Conservation (phyloP, 2,329 filamentous ascomycete genomes). For the Pseudogymnoascus sp. region DNA sequence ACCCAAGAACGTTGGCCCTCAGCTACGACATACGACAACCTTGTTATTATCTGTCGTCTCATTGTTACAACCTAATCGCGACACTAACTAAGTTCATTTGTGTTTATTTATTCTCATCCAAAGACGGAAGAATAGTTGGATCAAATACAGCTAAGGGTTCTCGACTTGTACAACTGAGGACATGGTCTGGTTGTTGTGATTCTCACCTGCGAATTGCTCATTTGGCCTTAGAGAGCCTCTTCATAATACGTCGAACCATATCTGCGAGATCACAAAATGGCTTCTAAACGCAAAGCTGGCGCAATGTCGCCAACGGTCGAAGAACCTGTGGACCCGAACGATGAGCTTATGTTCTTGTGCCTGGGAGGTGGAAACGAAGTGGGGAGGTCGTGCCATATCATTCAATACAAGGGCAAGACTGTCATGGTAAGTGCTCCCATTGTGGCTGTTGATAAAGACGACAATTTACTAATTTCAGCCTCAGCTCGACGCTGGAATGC, state of each 20-base stretch:
- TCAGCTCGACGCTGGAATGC: slow-evolving; percentile 92
- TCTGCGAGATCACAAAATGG: slow-evolving; percentile 49
- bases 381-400: slow-evolving; percentile 91
- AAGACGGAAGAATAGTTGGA: neutral
- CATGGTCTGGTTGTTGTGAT: neutral
- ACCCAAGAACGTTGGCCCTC: neutral
- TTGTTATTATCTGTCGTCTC: neutral
- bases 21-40: neutral
- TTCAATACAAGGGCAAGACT: slow-evolving; percentile 98
- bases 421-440: slow-evolving; percentile 66
- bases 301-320: slow-evolving; percentile 62
- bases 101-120: neutral
- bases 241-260: neutral
- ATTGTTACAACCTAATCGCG: neutral
- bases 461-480: slow-evolving; percentile 9
- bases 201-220: neutral
- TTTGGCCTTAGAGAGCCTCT: neutral
- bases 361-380: slow-evolving; percentile 96
- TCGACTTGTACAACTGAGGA: neutral
- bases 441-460: neutral
- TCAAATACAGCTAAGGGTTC: neutral
- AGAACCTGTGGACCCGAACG: slow-evolving; percentile 83
- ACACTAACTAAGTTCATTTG: neutral
- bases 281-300: slow-evolving; percentile 83
- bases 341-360: slow-evolving; percentile 90